These are phyloP conservation scores for Xylaria palmicola DNA, from an alignment of 495 filamentous ascomycete species.

Conservation along the genomic window DNA sequence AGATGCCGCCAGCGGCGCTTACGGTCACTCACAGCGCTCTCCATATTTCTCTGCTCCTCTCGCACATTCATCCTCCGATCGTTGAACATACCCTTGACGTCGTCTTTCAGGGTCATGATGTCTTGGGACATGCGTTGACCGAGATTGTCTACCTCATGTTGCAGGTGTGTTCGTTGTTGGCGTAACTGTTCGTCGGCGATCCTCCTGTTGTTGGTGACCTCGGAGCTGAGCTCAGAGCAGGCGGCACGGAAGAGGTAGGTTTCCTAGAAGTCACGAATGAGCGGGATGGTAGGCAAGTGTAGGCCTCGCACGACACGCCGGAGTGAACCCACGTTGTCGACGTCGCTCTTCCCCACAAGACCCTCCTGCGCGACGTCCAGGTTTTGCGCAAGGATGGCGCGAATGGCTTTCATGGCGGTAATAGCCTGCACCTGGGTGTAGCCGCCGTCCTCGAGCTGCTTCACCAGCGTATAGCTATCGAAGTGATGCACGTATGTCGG, in stretches of 20 bases:
- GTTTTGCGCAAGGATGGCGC: slow-evolving; percentile 71
- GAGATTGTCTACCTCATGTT: slow-evolving; percentile 92
- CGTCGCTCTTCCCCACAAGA: slow-evolving; percentile 73
- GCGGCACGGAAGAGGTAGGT: slow-evolving; percentile 92
- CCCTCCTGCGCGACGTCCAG: slow-evolving; percentile 73
- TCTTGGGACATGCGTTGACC: slow-evolving; percentile 81
- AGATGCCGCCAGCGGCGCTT: not conserved
- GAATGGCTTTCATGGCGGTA: slow-evolving; percentile 84
- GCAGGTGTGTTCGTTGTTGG: slow-evolving; percentile 76
- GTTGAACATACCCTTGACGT: slow-evolving; percentile 92
- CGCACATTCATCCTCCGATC: slow-evolving; percentile 91
- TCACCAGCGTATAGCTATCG: slow-evolving; percentile 86
- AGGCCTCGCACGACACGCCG: not conserved
- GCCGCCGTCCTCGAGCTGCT: slow-evolving; percentile 65
- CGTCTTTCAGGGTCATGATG: slow-evolving; percentile 75
- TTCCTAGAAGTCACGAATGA: slow-evolving; percentile 47
- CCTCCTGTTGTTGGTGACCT: slow-evolving; percentile 62
- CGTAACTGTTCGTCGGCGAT: slow-evolving; percentile 68
- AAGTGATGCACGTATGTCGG: slow-evolving; percentile 92
- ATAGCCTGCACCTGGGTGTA: slow-evolving; percentile 70
- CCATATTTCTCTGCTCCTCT: slow-evolving; percentile 78
- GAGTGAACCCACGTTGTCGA: slow-evolving; percentile 61
- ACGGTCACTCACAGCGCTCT: slow-evolving; percentile 57
- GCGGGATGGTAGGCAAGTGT: not conserved
- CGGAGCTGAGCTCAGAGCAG: slow-evolving; percentile 85